Evolutionary conservation across 257 asterid species (phyloP), one percentile per base, ranked within the genome.

Genomic region (Penstemon davidsonii): DNA sequence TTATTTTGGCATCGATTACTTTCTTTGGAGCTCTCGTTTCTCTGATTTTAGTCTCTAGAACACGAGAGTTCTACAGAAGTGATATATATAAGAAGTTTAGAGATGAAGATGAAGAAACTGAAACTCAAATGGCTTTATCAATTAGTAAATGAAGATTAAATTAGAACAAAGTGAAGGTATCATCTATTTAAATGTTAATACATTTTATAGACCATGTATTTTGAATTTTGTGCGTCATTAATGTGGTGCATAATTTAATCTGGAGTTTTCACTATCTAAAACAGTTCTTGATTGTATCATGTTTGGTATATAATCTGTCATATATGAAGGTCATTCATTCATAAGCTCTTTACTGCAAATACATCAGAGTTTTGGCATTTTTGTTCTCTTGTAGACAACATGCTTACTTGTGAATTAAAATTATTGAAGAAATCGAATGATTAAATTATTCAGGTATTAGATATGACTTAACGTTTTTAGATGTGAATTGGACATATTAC

Each of bases 11-110:
- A 0, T 58, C 77, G 13, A 66, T 84, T 9, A 77, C 93, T 2
- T 82, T 74, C 55, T 78, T 84, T 58, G 96, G 96, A 33, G 88
- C 96, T 0, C 6, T 86, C 46, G 56, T 78, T 43, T 85, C 95
- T 2, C 70, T 90, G 72, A 60, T 87, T 71, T 78, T 90, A 55
- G 95, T 87, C 0, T 77, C 60, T 4, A 84, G 95, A 60, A 90
- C 96, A 1, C 66, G 78, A 6, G 77, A 81, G 7, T 87, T 90
- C 42, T 87, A 90, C 46, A 81, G 7, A 60, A 84, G 96, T 4
- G 96, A 90, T 63, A 85, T 87, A 4, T 90, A 87, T 47, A 78
- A 81, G 85, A 90, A 81, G 84, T 90, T 87, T 36, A 81, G 95
- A 56, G 86, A 68, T 9, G 79, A 76, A 63, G 80, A 58, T 3